Evolutionary conservation across 306 rosid species (phyloP).

Genomic region (Sesbania bispinosa): DNA sequence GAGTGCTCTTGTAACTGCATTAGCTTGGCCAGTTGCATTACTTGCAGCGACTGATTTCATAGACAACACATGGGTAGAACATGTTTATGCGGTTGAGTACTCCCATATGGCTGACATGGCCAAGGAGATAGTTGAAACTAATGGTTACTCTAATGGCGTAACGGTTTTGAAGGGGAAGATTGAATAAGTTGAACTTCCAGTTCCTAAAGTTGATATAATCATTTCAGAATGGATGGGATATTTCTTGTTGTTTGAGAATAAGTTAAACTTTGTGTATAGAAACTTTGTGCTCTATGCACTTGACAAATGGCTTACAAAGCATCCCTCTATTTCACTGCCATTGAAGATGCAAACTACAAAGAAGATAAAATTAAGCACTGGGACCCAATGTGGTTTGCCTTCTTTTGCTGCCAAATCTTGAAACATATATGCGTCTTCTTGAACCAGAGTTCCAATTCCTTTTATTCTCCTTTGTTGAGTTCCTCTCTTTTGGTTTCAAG

Average conservation of each 20-base stretch:
- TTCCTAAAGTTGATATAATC: slow-evolving; percentile 84
- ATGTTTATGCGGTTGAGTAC: slow-evolving; percentile 96
- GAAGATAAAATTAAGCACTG: slow-evolving; percentile 98
- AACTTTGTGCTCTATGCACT: slow-evolving; percentile 95
- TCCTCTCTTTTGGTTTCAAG: too few species aligned
- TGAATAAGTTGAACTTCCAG: slow-evolving; percentile 95
- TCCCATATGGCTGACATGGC: slow-evolving; percentile 98
- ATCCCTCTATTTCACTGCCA: slow-evolving; percentile 79
- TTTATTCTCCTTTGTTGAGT: too few species aligned
- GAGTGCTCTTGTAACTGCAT: slow-evolving; percentile 56
- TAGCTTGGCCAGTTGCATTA: slow-evolving; percentile 67
- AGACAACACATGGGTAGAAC: slow-evolving; percentile 67
- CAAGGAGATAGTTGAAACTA: slow-evolving; percentile 81
- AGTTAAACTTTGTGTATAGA: too few species aligned
- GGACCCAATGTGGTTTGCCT: too few species aligned
- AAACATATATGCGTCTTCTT: slow-evolving; percentile 68
- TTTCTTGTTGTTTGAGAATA: slow-evolving; percentile 93
- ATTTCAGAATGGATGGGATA: slow-evolving; percentile 99
- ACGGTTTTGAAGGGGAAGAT: slow-evolving; percentile 95
- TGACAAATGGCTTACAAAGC: slow-evolving; percentile 97
- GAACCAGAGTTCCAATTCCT: too few species aligned
- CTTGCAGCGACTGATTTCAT: slow-evolving; percentile 64
- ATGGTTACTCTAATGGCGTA: slow-evolving; percentile 80
- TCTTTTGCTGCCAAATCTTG: slow-evolving; percentile 74
- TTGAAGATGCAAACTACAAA: slow-evolving; percentile 96